These are phyloP conservation scores for Phlyctochytrium arcticum DNA, from an alignment of 192 early-diverging fungal genomes.

Conservation along the genomic window DNA sequence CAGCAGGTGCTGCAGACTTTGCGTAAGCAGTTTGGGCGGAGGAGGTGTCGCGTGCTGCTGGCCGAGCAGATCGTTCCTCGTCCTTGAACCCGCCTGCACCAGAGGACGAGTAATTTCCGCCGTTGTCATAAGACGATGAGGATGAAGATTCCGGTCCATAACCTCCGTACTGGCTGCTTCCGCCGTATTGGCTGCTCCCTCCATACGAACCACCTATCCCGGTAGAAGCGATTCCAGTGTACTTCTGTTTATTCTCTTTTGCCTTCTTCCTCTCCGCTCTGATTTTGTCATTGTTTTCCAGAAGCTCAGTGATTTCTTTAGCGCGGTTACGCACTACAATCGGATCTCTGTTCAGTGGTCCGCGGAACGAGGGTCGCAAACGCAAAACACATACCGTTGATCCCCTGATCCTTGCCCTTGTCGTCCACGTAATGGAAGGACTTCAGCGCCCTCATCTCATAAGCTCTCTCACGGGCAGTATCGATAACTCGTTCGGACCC, in stretches of 20 bases:
- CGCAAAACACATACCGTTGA: constrained; percentile 70
- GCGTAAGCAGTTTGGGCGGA: constrained; percentile 20
- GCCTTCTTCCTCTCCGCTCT: constrained; percentile 86
- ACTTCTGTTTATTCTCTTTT: constrained; percentile 85
- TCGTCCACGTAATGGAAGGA: constrained; percentile 90
- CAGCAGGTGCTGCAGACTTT: constrained; percentile 21
- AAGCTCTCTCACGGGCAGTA: constrained; percentile 75
- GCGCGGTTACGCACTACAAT: constrained; percentile 75
- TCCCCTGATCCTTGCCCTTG: constrained; percentile 94
- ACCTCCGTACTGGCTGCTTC: constrained; percentile 58
- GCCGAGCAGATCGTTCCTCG: constrained; percentile 21
- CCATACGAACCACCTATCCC: constrained; percentile 11
- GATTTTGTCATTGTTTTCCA: constrained; percentile 73
- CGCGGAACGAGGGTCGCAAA: too few species aligned
- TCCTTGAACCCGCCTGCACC: constrained; percentile 25
- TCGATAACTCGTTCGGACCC: constrained; percentile 92
- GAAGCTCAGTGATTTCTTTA: constrained; percentile 82
- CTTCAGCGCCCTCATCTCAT: constrained; percentile 82
- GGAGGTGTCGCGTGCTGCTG: constrained; percentile 1
- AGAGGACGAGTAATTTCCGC: background rate
- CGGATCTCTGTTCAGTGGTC: too few species aligned
- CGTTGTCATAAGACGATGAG: background rate
- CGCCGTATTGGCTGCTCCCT: constrained; percentile 30
- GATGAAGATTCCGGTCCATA: constrained; percentile 42
- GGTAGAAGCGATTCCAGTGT: constrained; percentile 61